Evolutionary conservation across 225 moss, liverwort and hornwort species (phyloP).

Genomic region (Bryoerythrophyllum caledonicum): DNA sequence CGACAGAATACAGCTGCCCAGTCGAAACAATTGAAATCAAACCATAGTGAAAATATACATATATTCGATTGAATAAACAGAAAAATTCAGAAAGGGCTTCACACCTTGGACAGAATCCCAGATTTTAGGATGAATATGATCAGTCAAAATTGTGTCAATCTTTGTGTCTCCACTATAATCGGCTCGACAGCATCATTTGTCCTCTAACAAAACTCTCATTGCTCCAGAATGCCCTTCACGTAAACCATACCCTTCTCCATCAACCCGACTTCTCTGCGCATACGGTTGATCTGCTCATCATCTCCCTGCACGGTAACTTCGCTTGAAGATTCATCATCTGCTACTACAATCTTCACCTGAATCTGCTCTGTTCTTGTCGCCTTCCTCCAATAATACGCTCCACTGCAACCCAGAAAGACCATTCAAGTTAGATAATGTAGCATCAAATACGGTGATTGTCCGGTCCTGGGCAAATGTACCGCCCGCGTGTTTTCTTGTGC

Average conservation of each 20-base stretch:
- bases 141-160: conserved; percentile 39
- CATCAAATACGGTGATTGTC: background rate
- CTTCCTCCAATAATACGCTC: conserved; percentile 93
- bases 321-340: conserved; percentile 84
- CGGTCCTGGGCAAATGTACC: conserved; percentile 5
- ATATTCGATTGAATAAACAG: background rate
- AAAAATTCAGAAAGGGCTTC: background rate
- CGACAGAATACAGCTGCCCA: background rate
- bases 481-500: no score
- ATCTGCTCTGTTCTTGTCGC: conserved; percentile 92
- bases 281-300: conserved; percentile 89
- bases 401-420: conserved; percentile 50
- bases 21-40: background rate
- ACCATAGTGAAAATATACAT: background rate
- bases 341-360: conserved; percentile 85
- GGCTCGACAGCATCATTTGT: background rate
- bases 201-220: conserved; percentile 35
- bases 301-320: conserved; percentile 91
- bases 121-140: conserved; percentile 13
- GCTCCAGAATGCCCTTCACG: conserved; percentile 90
- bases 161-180: conserved; percentile 10
- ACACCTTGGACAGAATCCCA: conserved; percentile 8
- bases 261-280: conserved; percentile 79
- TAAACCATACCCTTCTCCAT: conserved; percentile 99
- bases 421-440: background rate